Evolutionary conservation across 495 filamentous ascomycete species (phyloP).

Genomic region (Hypoxylon rickii): DNA sequence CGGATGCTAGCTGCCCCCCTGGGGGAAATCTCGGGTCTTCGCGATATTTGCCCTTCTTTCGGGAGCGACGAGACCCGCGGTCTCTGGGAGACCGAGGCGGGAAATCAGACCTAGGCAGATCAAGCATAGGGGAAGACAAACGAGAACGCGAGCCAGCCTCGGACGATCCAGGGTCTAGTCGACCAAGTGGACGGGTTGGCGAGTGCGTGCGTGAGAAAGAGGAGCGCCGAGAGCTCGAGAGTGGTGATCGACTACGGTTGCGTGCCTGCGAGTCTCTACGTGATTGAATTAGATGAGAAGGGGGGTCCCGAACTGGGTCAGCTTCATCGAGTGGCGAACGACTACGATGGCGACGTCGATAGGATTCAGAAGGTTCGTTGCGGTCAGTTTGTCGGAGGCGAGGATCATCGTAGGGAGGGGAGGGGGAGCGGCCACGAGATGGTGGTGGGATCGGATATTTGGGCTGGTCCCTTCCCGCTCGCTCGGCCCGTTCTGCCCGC

Average conservation of each 20-base stretch:
- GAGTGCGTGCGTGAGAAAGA: constrained; percentile 46
- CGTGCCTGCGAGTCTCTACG: constrained; percentile 28
- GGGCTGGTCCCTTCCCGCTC: constrained; percentile 24
- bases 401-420: constrained; percentile 27
- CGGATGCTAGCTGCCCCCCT: constrained; percentile 45
- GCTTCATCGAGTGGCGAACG: constrained; percentile 38
- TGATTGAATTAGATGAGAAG: constrained; percentile 11
- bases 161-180: constrained; percentile 42
- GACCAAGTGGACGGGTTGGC: constrained; percentile 38
- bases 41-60: constrained; percentile 41
- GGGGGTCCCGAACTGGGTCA: constrained; percentile 23
- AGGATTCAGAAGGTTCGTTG: constrained; percentile 20
- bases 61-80: constrained; percentile 32
- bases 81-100: constrained; percentile 38
- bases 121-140: constrained; percentile 39
- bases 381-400: constrained; percentile 30
- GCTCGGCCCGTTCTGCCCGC: constrained; percentile 24
- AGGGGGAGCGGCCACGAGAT: constrained; percentile 32
- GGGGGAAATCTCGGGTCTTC: constrained; percentile 39
- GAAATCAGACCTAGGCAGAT: constrained; percentile 36
- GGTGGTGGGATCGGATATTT: constrained; percentile 24
- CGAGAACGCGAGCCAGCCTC: constrained; percentile 44
- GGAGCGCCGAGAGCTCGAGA: constrained; percentile 35
- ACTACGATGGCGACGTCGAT: constrained; percentile 34
- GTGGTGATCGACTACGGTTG: constrained; percentile 34